Percentiles rank a stretch among this genome's conserved stretches.
phyloP scores from a whole-genome alignment of 1,139 yeast species.

The Candida freyschussii region DNA sequence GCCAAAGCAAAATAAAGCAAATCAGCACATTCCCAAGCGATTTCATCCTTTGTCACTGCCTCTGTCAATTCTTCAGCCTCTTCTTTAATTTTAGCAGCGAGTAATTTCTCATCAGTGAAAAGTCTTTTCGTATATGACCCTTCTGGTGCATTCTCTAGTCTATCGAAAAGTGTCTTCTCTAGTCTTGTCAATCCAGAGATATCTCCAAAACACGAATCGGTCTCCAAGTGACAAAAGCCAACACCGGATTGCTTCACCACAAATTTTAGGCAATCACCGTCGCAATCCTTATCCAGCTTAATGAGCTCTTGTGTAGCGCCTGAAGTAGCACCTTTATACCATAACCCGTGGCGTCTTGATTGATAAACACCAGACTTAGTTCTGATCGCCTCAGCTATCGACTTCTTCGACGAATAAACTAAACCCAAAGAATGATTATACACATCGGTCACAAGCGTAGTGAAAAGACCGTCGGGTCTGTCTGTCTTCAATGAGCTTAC shows the following conservation, averaged over 20 bases:
- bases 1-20: constrained; percentile 83
- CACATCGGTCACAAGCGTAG: constrained; percentile 78
- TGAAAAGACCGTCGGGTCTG: constrained; percentile 77
- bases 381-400: constrained; percentile 75
- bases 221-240: constrained; percentile 89
- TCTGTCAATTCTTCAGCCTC: constrained; percentile 96
- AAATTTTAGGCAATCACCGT: constrained; percentile 83
- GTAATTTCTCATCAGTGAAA: constrained; percentile 68
- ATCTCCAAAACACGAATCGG: constrained; percentile 75
- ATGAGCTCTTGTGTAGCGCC: constrained; percentile 86
- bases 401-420: constrained; percentile 82
- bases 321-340: constrained; percentile 95
- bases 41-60: constrained; percentile 63
- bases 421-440: constrained; percentile 71
- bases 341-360: constrained; percentile 81
- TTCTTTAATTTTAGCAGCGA: constrained; percentile 85
- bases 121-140: constrained; percentile 91
- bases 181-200: constrained; percentile 60
- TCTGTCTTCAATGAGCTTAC: constrained; percentile 66
- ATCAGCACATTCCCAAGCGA: constrained; percentile 98
- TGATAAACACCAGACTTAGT: constrained; percentile 89
- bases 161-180: constrained; percentile 55
- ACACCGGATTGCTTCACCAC: constrained; percentile 76
- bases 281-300: constrained; percentile 76
- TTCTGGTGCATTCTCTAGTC: constrained; percentile 65